Conservation (phyloP, 2,329 filamentous ascomycete genomes). For the Orbilia oligospora region DNA sequence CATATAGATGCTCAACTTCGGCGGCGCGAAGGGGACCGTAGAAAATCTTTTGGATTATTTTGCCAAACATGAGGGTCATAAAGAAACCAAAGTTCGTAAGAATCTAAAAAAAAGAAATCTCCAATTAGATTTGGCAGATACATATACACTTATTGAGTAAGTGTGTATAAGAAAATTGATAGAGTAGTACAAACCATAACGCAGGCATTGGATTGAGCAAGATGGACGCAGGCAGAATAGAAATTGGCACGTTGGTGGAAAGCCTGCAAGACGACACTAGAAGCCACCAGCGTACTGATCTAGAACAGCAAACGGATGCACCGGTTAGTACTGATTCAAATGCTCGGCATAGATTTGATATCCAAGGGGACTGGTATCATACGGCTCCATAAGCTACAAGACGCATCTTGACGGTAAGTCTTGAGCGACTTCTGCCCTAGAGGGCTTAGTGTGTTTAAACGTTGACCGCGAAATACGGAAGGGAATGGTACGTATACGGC, state of each 20-base stretch:
- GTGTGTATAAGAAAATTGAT: no score
- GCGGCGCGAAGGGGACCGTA: constrained; percentile 91
- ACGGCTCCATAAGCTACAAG: constrained; percentile 64
- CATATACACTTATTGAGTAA: no score
- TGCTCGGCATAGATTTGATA: constrained; percentile 56
- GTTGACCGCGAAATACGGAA: constrained; percentile 3
- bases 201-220: constrained; percentile 95
- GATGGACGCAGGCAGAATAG: constrained; percentile 96
- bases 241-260: constrained; percentile 97
- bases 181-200: constrained; percentile 78
- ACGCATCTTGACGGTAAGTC: constrained; percentile 61
- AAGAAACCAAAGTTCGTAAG: constrained; percentile 92
- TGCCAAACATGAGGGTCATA: constrained; percentile 83
- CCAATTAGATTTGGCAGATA: constrained; percentile 21
- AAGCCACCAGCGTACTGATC: constrained; percentile 87
- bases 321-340: constrained; percentile 34
- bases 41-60: constrained; percentile 88
- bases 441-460: constrained; percentile 2
- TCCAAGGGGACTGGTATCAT: constrained; percentile 41
- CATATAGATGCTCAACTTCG: constrained; percentile 96
- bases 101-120: constrained; percentile 72
- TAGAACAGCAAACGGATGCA: constrained; percentile 65
- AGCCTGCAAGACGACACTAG: constrained; percentile 86
- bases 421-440: constrained; percentile 30
- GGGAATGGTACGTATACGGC: not conserved